phyloP scores from a whole-genome alignment of 1,284 basidiomycete species.

The Flammula alnicola region DNA sequence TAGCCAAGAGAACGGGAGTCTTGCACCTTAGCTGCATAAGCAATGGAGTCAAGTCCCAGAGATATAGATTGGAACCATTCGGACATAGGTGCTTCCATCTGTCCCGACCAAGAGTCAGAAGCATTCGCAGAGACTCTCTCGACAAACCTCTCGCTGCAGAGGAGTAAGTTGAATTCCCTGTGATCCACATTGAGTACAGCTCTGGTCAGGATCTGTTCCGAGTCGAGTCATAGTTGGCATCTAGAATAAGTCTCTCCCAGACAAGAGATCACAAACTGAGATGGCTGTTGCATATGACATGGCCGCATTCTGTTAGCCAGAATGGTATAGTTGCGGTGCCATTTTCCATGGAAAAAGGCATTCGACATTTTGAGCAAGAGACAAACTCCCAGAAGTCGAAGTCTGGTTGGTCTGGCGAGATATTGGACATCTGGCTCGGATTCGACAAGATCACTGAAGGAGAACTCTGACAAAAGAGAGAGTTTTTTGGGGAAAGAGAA shows the following conservation, averaged over 20 bases:
- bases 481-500: too few relatives aligned
- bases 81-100: constrained; percentile 80
- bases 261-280: constrained; percentile 58
- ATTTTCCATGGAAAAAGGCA: constrained; percentile 57
- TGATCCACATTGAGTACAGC: constrained; percentile 67
- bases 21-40: constrained; percentile 71
- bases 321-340: constrained; percentile 66
- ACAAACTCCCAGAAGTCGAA: constrained; percentile 83
- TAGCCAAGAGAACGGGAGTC: too few relatives aligned
- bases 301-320: constrained; percentile 85
- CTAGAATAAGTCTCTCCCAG: neutral
- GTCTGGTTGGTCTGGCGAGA: constrained; percentile 36
- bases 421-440: constrained; percentile 50
- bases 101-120: constrained; percentile 8
- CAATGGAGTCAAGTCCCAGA: constrained; percentile 60
- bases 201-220: constrained; percentile 65
- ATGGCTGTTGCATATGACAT: constrained; percentile 81
- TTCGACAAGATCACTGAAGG: too few relatives aligned
- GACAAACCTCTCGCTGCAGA: constrained; percentile 69
- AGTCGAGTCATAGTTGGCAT: neutral
- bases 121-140: constrained; percentile 1
- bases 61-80: constrained; percentile 76
- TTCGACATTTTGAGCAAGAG: constrained; percentile 66
- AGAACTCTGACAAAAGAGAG: too few relatives aligned
- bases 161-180: constrained; percentile 70